These are phyloP conservation scores for Pseudisothecium myosuroides DNA, from an alignment of 225 moss, liverwort and hornwort species.

Conservation along the genomic window DNA sequence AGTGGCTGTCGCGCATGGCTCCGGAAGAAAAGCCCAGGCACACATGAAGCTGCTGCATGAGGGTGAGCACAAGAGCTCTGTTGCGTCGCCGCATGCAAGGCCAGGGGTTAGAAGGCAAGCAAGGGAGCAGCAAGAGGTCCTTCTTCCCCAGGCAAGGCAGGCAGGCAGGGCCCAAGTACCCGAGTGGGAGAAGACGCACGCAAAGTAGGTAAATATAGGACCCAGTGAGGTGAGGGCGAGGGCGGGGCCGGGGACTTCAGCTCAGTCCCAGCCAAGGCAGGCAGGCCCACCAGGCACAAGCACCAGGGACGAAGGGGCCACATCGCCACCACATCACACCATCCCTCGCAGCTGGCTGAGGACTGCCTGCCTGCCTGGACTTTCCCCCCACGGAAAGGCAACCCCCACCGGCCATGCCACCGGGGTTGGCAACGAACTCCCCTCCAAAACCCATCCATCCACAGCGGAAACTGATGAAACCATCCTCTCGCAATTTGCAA, in stretches of 20 bases:
- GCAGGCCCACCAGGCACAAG: neutral
- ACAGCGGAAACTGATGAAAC: neutral
- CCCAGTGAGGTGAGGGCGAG: neutral
- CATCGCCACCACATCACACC: neutral
- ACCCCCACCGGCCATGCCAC: neutral
- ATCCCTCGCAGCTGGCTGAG: neutral
- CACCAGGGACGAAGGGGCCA: neutral
- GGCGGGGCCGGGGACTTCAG: neutral
- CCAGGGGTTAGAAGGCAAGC: neutral
- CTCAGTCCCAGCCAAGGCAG: neutral
- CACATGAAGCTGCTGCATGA: neutral
- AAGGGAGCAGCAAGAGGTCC: neutral
- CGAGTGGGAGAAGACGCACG: neutral
- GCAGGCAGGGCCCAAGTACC: neutral
- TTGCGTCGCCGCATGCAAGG: neutral
- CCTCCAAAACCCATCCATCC: neutral
- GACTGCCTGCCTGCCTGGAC: neutral
- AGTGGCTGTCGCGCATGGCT: neutral
- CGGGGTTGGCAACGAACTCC: neutral
- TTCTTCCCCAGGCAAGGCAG: neutral
- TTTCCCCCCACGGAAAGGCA: neutral
- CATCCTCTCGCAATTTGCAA: neutral
- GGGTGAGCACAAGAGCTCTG: neutral
- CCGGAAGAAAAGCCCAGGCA: neutral
- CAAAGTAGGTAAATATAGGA: constrained; percentile 26